These are phyloP conservation scores for Boletus smithii DNA, from an alignment of 1,284 basidiomycete species.

Conservation along the genomic window DNA sequence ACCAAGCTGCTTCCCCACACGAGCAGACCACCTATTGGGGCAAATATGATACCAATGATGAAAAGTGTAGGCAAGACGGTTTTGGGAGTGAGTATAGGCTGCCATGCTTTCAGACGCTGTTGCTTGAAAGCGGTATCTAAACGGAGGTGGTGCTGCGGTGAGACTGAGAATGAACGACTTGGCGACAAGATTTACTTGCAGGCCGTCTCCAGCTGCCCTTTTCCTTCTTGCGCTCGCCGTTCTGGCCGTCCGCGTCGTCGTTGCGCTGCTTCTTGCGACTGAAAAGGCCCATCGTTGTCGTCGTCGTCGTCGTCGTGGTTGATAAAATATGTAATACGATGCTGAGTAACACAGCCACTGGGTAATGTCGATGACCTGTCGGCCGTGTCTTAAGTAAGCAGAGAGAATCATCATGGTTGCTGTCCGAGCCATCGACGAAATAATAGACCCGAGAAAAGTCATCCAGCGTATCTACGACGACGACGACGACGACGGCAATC, in stretches of 20 bases:
- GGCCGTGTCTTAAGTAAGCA: slow-evolving; percentile 17
- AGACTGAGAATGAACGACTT: slow-evolving; percentile 5
- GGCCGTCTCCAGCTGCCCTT: slow-evolving; percentile 86
- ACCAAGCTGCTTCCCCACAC: slow-evolving; percentile 83
- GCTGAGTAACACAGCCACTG: slow-evolving; percentile 14
- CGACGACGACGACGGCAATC: slow-evolving; percentile 12
- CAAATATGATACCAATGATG: slow-evolving; percentile 91
- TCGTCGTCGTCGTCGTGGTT: slow-evolving; percentile 16
- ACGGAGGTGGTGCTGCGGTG: slow-evolving; percentile 20
- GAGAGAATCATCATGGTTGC: slow-evolving; percentile 44
- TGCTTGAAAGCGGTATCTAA: slow-evolving; percentile 98
- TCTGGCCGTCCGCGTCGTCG: slow-evolving; percentile 38
- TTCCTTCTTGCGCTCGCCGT: slow-evolving; percentile 64
- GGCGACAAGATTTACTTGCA: slow-evolving; percentile 63
- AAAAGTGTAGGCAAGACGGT: slow-evolving; percentile 96
- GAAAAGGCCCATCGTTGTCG: slow-evolving; percentile 52
- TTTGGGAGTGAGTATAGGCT: slow-evolving; percentile 97
- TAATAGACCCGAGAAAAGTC: slow-evolving; percentile 45
- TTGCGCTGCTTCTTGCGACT: slow-evolving; percentile 46
- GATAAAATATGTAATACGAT: background rate
- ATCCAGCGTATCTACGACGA: slow-evolving; percentile 45
- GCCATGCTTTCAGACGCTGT: slow-evolving; percentile 99
- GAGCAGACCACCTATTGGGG: slow-evolving; percentile 91
- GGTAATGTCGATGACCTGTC: background rate
- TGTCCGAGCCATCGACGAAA: slow-evolving; percentile 47